A percentile compares a stretch with the other conserved stretches of the same genome.
phyloP scores from a whole-genome alignment of 495 filamentous ascomycete species.

The Penicillium lividum region DNA sequence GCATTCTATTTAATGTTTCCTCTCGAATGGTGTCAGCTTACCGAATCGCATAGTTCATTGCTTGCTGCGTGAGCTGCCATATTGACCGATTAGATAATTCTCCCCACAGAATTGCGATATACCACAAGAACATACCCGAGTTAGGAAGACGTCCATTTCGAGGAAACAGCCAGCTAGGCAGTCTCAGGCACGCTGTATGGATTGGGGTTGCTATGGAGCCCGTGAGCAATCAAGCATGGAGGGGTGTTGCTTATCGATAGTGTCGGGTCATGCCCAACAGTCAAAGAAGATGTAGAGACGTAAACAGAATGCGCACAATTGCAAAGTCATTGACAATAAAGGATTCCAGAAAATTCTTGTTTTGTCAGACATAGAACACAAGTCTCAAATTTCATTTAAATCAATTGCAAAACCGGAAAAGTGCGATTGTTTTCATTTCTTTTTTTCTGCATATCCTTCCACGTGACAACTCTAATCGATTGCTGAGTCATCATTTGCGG shows the following conservation, averaged over 20 bases:
- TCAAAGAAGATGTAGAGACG: neutral
- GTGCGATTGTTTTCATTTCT: neutral
- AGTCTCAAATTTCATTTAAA: neutral
- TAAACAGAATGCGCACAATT: neutral
- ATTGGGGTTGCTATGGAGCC: slow-evolving; percentile 14
- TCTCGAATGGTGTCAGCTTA: slow-evolving; percentile 22
- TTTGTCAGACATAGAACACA: neutral
- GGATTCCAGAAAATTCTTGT: neutral
- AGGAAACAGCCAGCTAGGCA: slow-evolving; percentile 1
- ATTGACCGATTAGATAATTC: neutral
- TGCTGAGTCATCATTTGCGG: slow-evolving; percentile 42
- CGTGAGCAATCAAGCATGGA: slow-evolving; percentile 24
- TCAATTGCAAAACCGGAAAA: neutral
- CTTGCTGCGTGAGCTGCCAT: slow-evolving; percentile 70
- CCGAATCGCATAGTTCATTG: slow-evolving; percentile 88
- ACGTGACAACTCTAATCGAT: slow-evolving; percentile 25
- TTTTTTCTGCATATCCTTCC: slow-evolving; percentile 10
- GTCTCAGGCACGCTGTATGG: slow-evolving; percentile 1
- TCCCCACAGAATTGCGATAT: neutral
- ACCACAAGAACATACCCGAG: slow-evolving; percentile 50
- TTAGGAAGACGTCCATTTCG: slow-evolving; percentile 78
- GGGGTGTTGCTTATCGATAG: slow-evolving; percentile 47
- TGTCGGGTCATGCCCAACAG: slow-evolving; percentile 13
- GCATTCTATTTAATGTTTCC: neutral
- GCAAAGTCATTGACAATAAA: neutral